Evolutionary conservation across 352 stramenopile genomes (phyloP), one percentile per base, ranked within the genome.

Genomic region (Vaucheria bursata): DNA sequence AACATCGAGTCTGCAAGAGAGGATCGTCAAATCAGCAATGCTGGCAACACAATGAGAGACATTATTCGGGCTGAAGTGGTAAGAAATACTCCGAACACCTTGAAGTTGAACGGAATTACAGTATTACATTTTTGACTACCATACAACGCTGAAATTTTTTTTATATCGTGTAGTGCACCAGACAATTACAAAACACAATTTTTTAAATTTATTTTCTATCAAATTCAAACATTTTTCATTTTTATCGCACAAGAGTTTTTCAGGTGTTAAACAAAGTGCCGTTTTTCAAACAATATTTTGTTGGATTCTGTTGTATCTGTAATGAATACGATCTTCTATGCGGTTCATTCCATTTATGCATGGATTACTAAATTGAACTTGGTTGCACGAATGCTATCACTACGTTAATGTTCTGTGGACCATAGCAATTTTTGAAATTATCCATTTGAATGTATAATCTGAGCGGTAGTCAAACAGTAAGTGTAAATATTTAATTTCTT

Each of bases 1-100:
- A 72, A 2, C 12, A 38, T 2, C 8, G 32, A 38, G 31, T 29
- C 29, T 8, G 1, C 2, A 3, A 36, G 65, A 36, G 40, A 2
- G 1, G 6, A 72, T 2, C 1, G 65, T 2, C 33, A 18, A 38
- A 35, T 29, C 6, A 72, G 65, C 65, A 6, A 29, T 2, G 31
- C 65, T 32, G 1, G 5, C 6, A 38, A 8, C 33, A 8, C 59
- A 34, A 6, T 72, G 6, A 32, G 65, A 38, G 65, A 72, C 4
- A 72, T 72, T 1, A 72, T 72, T 25, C 36, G 65, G 8, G 65
- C 36, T 8, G 65, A 72, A 72, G 65, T 72, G 65, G 65, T 72
- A 7, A 72, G 65, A 7, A 7, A 2, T 68, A 37, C 31, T 68
- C 8, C 2, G 45, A 18, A 25, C 25, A 12, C 12, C 45, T 59